These are phyloP conservation scores for Rhizopus arrhizus DNA, from an alignment of 371 early-diverging fungal species.

Conservation along the genomic window DNA sequence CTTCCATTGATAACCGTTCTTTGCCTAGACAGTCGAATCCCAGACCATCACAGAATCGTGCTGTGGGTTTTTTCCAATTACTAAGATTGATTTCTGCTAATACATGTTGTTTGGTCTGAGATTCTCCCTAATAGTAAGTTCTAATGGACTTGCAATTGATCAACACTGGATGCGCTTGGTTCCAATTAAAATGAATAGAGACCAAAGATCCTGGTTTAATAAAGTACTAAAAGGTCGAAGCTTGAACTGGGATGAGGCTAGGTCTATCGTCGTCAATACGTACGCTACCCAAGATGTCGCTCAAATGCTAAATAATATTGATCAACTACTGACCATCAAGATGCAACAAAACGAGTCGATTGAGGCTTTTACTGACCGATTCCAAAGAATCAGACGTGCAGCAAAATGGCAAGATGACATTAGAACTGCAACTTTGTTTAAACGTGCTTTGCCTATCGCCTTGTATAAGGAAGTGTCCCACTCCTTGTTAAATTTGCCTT, in stretches of 20 bases:
- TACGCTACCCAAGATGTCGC: not conserved
- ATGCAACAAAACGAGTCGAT: not conserved
- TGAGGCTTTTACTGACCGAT: not conserved
- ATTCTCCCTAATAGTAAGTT: not conserved
- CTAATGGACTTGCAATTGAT: too few species aligned
- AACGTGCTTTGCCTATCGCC: not conserved
- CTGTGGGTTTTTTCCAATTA: slow-evolving; percentile 9
- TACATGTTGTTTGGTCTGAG: slow-evolving; percentile 15
- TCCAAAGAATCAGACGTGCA: slow-evolving; percentile 1
- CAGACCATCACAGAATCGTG: slow-evolving; percentile 17
- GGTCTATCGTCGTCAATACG: not conserved
- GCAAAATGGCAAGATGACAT: not conserved
- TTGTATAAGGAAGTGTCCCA: too few species aligned
- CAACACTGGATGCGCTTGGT: not conserved
- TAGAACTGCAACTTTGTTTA: not conserved
- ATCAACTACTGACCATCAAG: too few species aligned
- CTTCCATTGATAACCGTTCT: slow-evolving; percentile 22
- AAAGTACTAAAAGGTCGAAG: not conserved
- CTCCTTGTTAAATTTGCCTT: too few species aligned
- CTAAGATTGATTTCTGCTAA: slow-evolving; percentile 13
- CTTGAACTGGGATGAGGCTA: not conserved
- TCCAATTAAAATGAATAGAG: not conserved
- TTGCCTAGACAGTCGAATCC: slow-evolving; percentile 15
- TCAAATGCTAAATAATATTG: too few species aligned
- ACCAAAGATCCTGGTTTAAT: not conserved